Evolutionary conservation across 139 green algal species (phyloP).

Genomic region (Chlorella ohadii): DNA sequence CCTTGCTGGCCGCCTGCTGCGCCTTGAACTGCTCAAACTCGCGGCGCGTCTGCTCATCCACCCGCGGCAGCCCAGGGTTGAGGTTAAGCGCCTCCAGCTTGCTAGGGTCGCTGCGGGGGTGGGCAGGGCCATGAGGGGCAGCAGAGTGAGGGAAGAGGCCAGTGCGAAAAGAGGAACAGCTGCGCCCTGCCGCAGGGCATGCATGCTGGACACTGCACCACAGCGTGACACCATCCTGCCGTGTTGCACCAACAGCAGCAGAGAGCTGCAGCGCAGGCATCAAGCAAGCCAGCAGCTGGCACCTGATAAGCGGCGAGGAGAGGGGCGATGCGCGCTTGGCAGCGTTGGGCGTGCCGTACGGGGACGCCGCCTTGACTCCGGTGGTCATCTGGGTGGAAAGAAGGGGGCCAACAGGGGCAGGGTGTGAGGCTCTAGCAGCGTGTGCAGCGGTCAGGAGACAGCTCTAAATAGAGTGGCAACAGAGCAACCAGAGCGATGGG

Average conservation of each 20-base stretch:
- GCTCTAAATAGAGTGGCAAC: no score
- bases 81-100: slow-evolving; percentile 62
- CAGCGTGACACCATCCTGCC: no score
- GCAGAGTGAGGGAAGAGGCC: neutral
- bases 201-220: neutral
- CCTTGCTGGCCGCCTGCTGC: slow-evolving; percentile 13
- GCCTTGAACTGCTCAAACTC: slow-evolving; percentile 59
- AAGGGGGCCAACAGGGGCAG: neutral
- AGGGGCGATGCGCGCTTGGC: slow-evolving; percentile 35
- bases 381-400: slow-evolving; percentile 25
- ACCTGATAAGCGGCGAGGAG: slow-evolving; percentile 46
- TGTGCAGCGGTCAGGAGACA: no score
- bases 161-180: neutral
- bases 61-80: slow-evolving; percentile 41
- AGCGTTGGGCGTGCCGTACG: slow-evolving; percentile 61
- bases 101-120: slow-evolving; percentile 30
- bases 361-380: slow-evolving; percentile 44
- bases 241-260: no score
- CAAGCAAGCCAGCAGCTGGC: neutral
- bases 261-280: neutral
- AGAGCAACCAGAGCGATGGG: neutral
- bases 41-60: slow-evolving; percentile 41
- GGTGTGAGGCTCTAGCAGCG: neutral
- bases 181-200: neutral
- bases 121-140: neutral